Evolutionary conservation across 176 grass and related monocot genomes (phyloP).

Genomic region (Hyparrhenia diplandra): DNA sequence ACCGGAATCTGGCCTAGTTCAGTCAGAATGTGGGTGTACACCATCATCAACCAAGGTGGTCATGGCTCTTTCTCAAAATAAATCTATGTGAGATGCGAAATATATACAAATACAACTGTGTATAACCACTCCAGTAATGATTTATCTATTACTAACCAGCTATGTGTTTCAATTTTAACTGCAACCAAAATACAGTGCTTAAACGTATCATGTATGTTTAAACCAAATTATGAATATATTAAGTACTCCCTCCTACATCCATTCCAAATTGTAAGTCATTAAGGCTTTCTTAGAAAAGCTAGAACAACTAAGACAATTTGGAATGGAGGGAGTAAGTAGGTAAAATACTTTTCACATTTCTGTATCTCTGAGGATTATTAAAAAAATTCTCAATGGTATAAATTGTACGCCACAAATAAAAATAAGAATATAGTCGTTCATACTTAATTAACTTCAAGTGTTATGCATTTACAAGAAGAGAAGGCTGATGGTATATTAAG

Average conservation of each 20-base stretch:
- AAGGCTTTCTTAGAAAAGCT: not conserved
- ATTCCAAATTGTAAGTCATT: not conserved
- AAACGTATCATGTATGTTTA: not conserved
- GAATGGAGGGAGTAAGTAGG: not conserved
- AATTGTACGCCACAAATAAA: not conserved
- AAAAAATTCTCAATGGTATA: not conserved
- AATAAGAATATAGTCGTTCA: not conserved
- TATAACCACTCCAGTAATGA: not conserved
- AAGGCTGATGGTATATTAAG: not conserved
- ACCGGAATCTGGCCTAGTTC: not conserved
- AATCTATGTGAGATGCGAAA: not conserved
- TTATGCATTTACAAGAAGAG: not conserved
- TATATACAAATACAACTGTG: not conserved
- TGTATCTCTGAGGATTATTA: constrained; percentile 3
- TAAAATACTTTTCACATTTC: constrained; percentile 5
- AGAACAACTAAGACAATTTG: not conserved
- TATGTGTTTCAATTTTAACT: constrained; percentile 5
- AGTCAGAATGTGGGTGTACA: not conserved
- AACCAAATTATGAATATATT: constrained; percentile 1
- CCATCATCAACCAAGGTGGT: not conserved
- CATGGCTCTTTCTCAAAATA: not conserved
- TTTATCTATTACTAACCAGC: constrained; percentile 15
- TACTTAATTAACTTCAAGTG: not conserved
- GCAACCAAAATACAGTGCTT: not conserved
- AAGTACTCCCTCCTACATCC: not conserved